These are phyloP conservation scores for Bipolaris oryzae DNA, from an alignment of 2,329 filamentous ascomycete species.

Conservation along the genomic window DNA sequence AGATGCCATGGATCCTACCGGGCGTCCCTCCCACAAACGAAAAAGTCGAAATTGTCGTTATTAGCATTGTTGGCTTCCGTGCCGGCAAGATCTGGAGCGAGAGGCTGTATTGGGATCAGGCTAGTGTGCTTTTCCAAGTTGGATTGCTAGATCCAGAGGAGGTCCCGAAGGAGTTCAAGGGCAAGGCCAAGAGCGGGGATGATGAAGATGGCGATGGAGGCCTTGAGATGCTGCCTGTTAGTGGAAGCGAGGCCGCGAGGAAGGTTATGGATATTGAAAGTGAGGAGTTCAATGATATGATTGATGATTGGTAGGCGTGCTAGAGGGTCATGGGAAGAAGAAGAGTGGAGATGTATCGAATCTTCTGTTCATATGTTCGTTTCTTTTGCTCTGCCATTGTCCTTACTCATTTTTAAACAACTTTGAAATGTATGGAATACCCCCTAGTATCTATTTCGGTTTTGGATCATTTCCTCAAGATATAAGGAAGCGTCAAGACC, in stretches of 20 bases:
- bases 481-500: too few relatives aligned
- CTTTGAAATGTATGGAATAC: too few relatives aligned
- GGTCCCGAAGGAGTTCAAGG: conserved; percentile 51
- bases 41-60: conserved; percentile 62
- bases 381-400: too few relatives aligned
- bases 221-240: conserved; percentile 55
- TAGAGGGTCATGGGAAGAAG: not conserved
- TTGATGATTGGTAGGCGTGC: conserved; percentile 50
- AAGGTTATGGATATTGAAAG: conserved; percentile 55
- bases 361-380: too few relatives aligned
- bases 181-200: conserved; percentile 14
- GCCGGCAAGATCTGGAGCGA: conserved; percentile 62
- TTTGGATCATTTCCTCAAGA: too few relatives aligned
- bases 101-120: conserved; percentile 68
- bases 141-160: conserved; percentile 63
- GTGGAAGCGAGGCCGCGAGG: conserved; percentile 54
- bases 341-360: not conserved
- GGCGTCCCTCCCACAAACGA: conserved; percentile 62
- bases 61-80: conserved; percentile 62
- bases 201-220: conserved; percentile 50
- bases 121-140: conserved; percentile 64
- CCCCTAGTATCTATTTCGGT: too few relatives aligned
- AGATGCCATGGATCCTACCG: conserved; percentile 65
- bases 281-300: conserved; percentile 54
- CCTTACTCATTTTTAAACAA: too few relatives aligned